Conservation (phyloP, 2,329 filamentous ascomycete species). For the Xylariomycetidae sp. region DNA sequence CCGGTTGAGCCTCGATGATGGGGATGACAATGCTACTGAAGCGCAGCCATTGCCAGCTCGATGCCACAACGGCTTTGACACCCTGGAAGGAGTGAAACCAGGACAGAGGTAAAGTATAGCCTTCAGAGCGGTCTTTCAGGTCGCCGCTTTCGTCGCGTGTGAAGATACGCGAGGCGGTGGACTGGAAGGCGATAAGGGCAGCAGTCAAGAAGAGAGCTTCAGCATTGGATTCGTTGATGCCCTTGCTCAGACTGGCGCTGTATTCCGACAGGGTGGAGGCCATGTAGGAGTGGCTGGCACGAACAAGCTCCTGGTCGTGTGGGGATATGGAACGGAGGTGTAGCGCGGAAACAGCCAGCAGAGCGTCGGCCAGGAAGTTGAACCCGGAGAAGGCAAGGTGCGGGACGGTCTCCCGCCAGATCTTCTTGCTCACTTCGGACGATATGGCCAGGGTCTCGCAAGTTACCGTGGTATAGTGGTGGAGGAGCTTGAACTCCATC, state of each 20-base stretch:
- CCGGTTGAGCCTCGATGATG: slow-evolving; percentile 59
- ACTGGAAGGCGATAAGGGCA: slow-evolving; percentile 60
- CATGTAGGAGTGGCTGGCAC: slow-evolving; percentile 60
- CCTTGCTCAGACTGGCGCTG: slow-evolving; percentile 47
- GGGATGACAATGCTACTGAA: slow-evolving; percentile 50
- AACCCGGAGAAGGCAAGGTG: slow-evolving; percentile 54
- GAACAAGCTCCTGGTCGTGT: slow-evolving; percentile 53
- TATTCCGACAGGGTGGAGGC: slow-evolving; percentile 58
- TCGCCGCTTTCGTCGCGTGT: slow-evolving; percentile 46
- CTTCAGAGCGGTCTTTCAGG: slow-evolving; percentile 30
- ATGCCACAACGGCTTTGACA: slow-evolving; percentile 58
- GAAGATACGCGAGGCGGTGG: slow-evolving; percentile 57
- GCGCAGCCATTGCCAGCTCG: slow-evolving; percentile 59
- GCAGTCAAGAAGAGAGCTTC: slow-evolving; percentile 58
- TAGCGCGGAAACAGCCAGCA: slow-evolving; percentile 58
- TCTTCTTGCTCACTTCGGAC: slow-evolving; percentile 43
- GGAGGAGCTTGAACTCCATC: slow-evolving; percentile 57
- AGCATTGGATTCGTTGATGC: slow-evolving; percentile 53
- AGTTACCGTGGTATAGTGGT: slow-evolving; percentile 57
- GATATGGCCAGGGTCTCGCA: slow-evolving; percentile 53
- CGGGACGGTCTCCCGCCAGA: slow-evolving; percentile 57
- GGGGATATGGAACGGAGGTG: slow-evolving; percentile 53
- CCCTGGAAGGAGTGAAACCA: slow-evolving; percentile 65
- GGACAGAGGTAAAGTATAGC: slow-evolving; percentile 53
- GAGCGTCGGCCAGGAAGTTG: slow-evolving; percentile 55